A percentile compares a stretch with the other conserved stretches of the same genome.
Conservation (phyloP, 768 basidiomycete species). For the Artomyces pyxidatus region DNA sequence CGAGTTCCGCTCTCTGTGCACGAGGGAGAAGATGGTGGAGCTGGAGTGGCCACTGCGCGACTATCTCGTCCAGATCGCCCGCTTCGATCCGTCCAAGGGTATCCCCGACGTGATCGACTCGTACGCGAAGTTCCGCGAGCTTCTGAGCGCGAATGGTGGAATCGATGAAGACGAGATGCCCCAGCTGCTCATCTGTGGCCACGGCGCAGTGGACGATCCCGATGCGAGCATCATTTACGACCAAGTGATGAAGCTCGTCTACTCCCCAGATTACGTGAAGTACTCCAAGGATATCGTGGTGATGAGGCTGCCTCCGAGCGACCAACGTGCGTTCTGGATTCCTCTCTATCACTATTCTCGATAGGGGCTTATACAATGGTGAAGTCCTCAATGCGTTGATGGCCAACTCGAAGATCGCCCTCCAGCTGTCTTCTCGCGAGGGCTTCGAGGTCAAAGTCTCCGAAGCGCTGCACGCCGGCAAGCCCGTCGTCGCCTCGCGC, state of each 20-base stretch:
- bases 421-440: conserved; percentile 89
- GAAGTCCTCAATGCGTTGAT: conserved; percentile 81
- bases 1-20: conserved; percentile 72
- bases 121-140: conserved; percentile 73
- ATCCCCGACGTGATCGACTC: conserved; percentile 82
- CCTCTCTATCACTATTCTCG: not conserved
- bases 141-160: conserved; percentile 38
- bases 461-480: conserved; percentile 86
- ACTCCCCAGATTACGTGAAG: conserved; percentile 22
- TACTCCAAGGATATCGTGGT: conserved; percentile 34
- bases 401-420: conserved; percentile 82
- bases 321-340: conserved; percentile 52
- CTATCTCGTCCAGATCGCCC: conserved; percentile 88
- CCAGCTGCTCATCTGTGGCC: conserved; percentile 79
- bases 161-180: conserved; percentile 48
- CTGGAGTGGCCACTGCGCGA: conserved; percentile 74
- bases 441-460: conserved; percentile 98
- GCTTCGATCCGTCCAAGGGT: conserved; percentile 87
- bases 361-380: conserved; percentile 1
- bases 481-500: conserved; percentile 73
- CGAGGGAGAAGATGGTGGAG: conserved; percentile 74
- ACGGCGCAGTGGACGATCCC: conserved; percentile 91
- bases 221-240: conserved; percentile 92
- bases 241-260: conserved; percentile 56
- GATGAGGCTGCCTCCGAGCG: conserved; percentile 70